Conservation (phyloP, 805 yeast genomes). For the Kuraishia capsulata region DNA sequence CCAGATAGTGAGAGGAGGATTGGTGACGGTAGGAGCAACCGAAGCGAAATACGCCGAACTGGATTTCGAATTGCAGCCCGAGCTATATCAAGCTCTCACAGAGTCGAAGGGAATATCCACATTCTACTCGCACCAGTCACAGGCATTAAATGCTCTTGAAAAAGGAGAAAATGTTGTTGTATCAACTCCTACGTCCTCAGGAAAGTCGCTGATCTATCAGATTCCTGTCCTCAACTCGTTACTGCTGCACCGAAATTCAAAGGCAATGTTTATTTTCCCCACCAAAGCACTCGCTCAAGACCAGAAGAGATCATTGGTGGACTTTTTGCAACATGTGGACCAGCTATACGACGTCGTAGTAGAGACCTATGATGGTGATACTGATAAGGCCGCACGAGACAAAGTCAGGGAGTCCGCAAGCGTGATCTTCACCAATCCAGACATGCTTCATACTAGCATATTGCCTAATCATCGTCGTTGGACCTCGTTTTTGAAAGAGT, state of each 20-base stretch:
- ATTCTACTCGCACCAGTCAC: conserved; percentile 76
- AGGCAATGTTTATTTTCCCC: conserved; percentile 87
- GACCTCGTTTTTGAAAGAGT: conserved; percentile 54
- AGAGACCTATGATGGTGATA: conserved; percentile 93
- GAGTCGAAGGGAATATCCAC: conserved; percentile 35
- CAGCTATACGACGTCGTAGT: conserved; percentile 36
- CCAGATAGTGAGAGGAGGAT: conserved; percentile 51
- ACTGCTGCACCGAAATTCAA: conserved; percentile 32
- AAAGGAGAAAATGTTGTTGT: conserved; percentile 64
- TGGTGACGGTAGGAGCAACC: conserved; percentile 32
- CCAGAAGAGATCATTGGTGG: conserved; percentile 74
- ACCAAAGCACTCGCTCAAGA: conserved; percentile 98
- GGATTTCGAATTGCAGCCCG: conserved; percentile 38
- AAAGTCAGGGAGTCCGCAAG: conserved; percentile 54
- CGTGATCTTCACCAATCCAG: conserved; percentile 91
- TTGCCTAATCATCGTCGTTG: conserved; percentile 72
- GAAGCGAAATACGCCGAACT: conserved; percentile 34
- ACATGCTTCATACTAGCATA: conserved; percentile 78
- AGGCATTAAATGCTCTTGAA: conserved; percentile 55
- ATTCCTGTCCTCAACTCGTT: conserved; percentile 60
- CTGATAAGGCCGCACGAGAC: conserved; percentile 47
- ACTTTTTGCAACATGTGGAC: conserved; percentile 42
- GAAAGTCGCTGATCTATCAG: conserved; percentile 90
- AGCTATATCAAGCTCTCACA: conserved; percentile 41
- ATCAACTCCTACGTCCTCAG: conserved; percentile 94